Evolutionary conservation across 148 eudicot species (phyloP).

Genomic region (Amaranthus palmeri): DNA sequence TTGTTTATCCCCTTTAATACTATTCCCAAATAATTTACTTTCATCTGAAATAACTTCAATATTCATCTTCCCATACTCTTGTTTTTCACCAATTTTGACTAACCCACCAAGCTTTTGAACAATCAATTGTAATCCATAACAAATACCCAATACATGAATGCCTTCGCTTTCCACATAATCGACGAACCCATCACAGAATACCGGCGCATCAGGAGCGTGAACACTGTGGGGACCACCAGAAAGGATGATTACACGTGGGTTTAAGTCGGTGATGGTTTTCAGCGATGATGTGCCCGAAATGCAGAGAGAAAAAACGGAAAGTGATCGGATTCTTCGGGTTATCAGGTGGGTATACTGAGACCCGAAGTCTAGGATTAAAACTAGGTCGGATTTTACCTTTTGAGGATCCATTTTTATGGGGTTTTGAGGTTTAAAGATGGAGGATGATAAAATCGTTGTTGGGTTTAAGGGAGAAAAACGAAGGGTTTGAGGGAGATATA

Average conservation of each 20-base stretch:
- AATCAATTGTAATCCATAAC: constrained; percentile 86
- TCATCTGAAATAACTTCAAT: constrained; percentile 50
- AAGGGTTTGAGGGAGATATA: background rate
- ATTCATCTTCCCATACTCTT: constrained; percentile 96
- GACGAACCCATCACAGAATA: constrained; percentile 68
- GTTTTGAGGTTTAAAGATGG: background rate
- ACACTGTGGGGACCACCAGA: constrained; percentile 98
- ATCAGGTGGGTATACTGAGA: constrained; percentile 95
- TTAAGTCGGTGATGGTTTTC: constrained; percentile 55
- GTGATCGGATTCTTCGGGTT: constrained; percentile 74
- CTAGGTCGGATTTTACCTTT: constrained; percentile 58
- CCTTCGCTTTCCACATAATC: constrained; percentile 61
- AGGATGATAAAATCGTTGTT: background rate
- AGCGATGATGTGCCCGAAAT: constrained; percentile 90
- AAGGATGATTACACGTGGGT: constrained; percentile 82
- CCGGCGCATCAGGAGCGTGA: constrained; percentile 71
- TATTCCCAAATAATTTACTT: constrained; percentile 46
- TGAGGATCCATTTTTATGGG: constrained; percentile 46
- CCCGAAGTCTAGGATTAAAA: constrained; percentile 74
- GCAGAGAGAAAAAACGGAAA: constrained; percentile 79
- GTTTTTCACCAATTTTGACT: constrained; percentile 67
- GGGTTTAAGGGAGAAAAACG: constrained; percentile 3
- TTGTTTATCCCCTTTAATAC: constrained; percentile 58
- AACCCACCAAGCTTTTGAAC: constrained; percentile 71
- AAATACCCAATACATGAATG: constrained; percentile 69